A percentile compares a stretch with the other conserved stretches of the same genome.
Evolutionary conservation across 2,329 filamentous ascomycete species (phyloP).

Genomic region (Neofusicoccum kwambonambiense): DNA sequence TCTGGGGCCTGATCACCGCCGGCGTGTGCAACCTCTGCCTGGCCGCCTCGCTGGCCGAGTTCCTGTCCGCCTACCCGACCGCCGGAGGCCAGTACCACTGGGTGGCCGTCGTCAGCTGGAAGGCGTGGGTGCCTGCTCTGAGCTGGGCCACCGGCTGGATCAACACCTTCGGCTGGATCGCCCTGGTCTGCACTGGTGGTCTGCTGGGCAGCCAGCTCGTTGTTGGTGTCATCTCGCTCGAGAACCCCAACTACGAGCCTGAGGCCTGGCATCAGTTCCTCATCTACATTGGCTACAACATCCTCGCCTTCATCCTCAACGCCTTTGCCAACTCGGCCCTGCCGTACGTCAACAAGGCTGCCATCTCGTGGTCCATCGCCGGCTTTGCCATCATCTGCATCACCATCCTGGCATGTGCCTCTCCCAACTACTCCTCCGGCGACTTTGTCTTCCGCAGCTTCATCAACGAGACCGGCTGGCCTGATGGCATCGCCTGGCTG

Average conservation of each 20-base stretch:
- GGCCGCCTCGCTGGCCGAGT: constrained; percentile 68
- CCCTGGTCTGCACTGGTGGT: constrained; percentile 65
- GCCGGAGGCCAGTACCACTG: constrained; percentile 64
- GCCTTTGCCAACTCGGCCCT: constrained; percentile 62
- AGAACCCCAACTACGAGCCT: constrained; percentile 57
- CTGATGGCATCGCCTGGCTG: constrained; percentile 61
- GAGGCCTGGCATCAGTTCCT: constrained; percentile 71
- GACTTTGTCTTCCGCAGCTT: constrained; percentile 67
- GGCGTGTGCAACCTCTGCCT: constrained; percentile 67
- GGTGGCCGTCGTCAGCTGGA: constrained; percentile 65
- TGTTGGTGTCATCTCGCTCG: constrained; percentile 62
- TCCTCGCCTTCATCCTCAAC: constrained; percentile 63
- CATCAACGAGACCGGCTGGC: constrained; percentile 68
- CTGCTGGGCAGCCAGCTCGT: constrained; percentile 67
- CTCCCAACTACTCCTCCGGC: constrained; percentile 63
- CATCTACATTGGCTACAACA: constrained; percentile 65
- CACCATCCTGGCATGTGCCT: constrained; percentile 64
- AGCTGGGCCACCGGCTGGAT: constrained; percentile 74
- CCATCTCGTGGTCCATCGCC: constrained; percentile 68
- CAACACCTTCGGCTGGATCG: constrained; percentile 69
- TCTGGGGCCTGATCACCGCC: constrained; percentile 64
- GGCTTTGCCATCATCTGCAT: constrained; percentile 71
- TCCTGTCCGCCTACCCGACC: constrained; percentile 63
- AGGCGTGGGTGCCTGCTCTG: constrained; percentile 59
- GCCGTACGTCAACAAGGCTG: constrained; percentile 65